A percentile compares a stretch with the other conserved stretches of the same genome.
phyloP scores from a whole-genome alignment of 805 yeast species.

The Hyphopichia homilentoma region DNA sequence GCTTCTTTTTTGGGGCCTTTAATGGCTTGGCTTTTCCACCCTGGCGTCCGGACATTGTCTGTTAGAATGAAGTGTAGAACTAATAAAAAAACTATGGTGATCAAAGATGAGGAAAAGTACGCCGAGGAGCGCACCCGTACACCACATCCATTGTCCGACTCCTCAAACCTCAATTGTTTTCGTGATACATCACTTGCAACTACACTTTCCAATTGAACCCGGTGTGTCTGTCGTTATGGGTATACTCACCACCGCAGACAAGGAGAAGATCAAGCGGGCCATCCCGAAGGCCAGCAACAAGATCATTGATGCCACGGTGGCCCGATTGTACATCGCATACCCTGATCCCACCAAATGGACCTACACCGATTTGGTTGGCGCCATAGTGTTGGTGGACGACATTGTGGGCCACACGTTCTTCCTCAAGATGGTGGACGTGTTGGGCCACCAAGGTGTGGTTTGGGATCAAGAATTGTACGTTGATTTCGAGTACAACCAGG shows the following conservation, averaged over 20 bases:
- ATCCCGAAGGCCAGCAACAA: slow-evolving; percentile 87
- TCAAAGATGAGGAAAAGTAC: neutral
- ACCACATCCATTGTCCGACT: too few relatives aligned
- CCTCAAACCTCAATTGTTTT: too few relatives aligned
- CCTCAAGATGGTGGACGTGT: slow-evolving; percentile 81
- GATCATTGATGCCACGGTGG: slow-evolving; percentile 85
- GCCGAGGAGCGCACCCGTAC: too few relatives aligned
- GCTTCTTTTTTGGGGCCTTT: slow-evolving; percentile 80
- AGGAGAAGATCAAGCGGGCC: slow-evolving; percentile 84
- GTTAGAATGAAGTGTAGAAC: too few relatives aligned
- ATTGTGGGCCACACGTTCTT: slow-evolving; percentile 92
- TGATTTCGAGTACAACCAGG: slow-evolving; percentile 87
- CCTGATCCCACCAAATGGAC: slow-evolving; percentile 82
- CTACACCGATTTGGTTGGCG: slow-evolving; percentile 87
- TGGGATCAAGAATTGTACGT: slow-evolving; percentile 97
- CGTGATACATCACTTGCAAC: too few relatives aligned
- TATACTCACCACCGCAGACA: slow-evolving; percentile 53
- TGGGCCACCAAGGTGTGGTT: slow-evolving; percentile 78
- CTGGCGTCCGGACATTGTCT: slow-evolving; percentile 87
- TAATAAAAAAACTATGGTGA: too few relatives aligned
- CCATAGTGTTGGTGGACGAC: slow-evolving; percentile 84
- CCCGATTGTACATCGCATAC: slow-evolving; percentile 82
- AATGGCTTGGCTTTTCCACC: slow-evolving; percentile 95
- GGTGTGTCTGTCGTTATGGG: too few relatives aligned
- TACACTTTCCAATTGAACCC: too few relatives aligned